Percentiles rank a stretch among this genome's conserved stretches.
phyloP scores from a whole-genome alignment of 2,329 filamentous ascomycete genomes.

The Colletotrichum gigasporum region DNA sequence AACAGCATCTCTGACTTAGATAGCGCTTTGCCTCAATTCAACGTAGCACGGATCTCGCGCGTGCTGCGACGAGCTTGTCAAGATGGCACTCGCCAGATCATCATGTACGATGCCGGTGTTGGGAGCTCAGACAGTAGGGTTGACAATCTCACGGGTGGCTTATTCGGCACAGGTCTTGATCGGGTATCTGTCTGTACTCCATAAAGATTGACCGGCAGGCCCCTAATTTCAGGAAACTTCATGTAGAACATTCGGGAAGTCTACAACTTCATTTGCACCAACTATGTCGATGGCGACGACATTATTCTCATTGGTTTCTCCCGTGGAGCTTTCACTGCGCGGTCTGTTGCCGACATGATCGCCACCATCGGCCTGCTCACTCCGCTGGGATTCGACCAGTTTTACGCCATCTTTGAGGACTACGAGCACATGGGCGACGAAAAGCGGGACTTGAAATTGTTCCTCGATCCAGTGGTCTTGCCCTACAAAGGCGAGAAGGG shows the following conservation, averaged over 20 bases:
- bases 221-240: no score
- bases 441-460: conserved; percentile 57
- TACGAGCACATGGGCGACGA: conserved; percentile 56
- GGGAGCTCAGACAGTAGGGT: conserved; percentile 60
- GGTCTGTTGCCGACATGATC: conserved; percentile 64
- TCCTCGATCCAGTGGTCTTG: conserved; percentile 56
- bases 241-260: conserved; percentile 67
- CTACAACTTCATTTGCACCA: conserved; percentile 69
- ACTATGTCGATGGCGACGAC: conserved; percentile 67
- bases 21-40: conserved; percentile 51
- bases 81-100: conserved; percentile 65
- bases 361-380: conserved; percentile 60
- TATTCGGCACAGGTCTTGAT: conserved; percentile 62
- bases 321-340: conserved; percentile 66
- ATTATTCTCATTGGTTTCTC: conserved; percentile 68
- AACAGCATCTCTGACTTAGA: neutral
- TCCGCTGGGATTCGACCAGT: conserved; percentile 60
- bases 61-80: conserved; percentile 60
- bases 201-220: no score
- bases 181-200: conserved; percentile 46
- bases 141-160: conserved; percentile 61
- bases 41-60: conserved; percentile 69
- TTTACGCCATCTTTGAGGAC: conserved; percentile 65
- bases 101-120: conserved; percentile 69
- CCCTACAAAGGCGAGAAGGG: conserved; percentile 52